Conservation (phyloP, 2,329 filamentous ascomycete species). For the Huntiella decipiens region DNA sequence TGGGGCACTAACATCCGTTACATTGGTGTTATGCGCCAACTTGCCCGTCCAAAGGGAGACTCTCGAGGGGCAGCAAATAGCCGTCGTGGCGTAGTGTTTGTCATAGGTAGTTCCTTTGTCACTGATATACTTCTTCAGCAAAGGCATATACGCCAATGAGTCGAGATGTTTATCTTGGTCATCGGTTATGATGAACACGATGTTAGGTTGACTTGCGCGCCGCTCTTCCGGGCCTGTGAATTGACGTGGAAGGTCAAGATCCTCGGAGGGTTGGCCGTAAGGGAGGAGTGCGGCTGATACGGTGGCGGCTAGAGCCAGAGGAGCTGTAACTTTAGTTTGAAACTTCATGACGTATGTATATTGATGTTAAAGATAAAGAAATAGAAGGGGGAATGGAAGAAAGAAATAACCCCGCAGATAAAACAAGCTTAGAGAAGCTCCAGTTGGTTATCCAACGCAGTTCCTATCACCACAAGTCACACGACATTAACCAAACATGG, state of each 20-base stretch:
- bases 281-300: too few relatives aligned
- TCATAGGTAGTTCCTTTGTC: constrained; percentile 38
- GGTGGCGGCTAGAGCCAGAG: background rate
- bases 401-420: too few relatives aligned
- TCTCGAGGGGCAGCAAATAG: constrained; percentile 45
- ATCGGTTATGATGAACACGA: constrained; percentile 47
- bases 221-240: background rate
- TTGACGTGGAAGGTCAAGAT: too few relatives aligned
- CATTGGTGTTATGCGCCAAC: constrained; percentile 44
- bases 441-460: too few relatives aligned
- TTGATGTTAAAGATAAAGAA: background rate
- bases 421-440: too few relatives aligned
- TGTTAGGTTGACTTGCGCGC: constrained; percentile 25
- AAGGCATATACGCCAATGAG: constrained; percentile 39
- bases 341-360: background rate
- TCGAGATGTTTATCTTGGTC: constrained; percentile 45
- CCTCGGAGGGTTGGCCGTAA: too few relatives aligned
- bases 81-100: constrained; percentile 45
- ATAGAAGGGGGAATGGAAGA: background rate
- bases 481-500: too few relatives aligned
- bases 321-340: background rate
- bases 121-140: constrained; percentile 32
- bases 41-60: constrained; percentile 42
- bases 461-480: too few relatives aligned
- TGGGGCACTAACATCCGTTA: constrained; percentile 31